Evolutionary conservation across 192 early-diverging fungal genomes (phyloP).

Genomic region (Coemansia aciculifera): DNA sequence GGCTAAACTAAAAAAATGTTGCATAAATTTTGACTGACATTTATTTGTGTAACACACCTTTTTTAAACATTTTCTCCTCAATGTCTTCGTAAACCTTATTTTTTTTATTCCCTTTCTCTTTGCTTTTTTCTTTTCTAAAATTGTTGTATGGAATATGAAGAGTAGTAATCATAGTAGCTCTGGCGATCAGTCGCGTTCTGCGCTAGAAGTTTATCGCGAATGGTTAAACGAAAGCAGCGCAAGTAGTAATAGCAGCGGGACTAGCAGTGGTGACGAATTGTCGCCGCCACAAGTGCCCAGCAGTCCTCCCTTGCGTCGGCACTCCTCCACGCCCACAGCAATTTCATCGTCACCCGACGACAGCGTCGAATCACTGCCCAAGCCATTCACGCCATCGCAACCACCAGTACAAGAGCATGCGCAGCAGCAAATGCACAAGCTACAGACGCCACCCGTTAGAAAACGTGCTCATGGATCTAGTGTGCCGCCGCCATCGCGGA

Average conservation of each 20-base stretch:
- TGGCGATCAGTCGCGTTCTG: constrained; percentile 15
- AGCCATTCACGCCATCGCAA: constrained; percentile 2
- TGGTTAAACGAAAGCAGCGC: constrained; percentile 37
- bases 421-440: background rate
- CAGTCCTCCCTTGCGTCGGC: background rate
- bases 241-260: constrained; percentile 8
- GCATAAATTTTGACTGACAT: background rate
- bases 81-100: background rate
- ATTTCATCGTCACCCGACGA: background rate
- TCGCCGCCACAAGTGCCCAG: background rate
- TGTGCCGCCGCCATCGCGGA: background rate
- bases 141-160: background rate
- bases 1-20: constrained; percentile 46
- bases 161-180: background rate
- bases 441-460: background rate
- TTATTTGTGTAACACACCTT: background rate
- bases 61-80: background rate
- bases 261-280: constrained; percentile 1
- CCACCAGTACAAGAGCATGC: constrained; percentile 5
- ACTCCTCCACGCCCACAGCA: background rate
- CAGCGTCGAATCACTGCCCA: background rate
- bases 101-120: background rate
- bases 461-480: background rate
- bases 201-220: constrained; percentile 32
- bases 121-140: background rate